Evolutionary conservation across 2,329 filamentous ascomycete species (phyloP), one percentile per base, ranked within the genome.

Genomic region (Fusarium coffeatum): DNA sequence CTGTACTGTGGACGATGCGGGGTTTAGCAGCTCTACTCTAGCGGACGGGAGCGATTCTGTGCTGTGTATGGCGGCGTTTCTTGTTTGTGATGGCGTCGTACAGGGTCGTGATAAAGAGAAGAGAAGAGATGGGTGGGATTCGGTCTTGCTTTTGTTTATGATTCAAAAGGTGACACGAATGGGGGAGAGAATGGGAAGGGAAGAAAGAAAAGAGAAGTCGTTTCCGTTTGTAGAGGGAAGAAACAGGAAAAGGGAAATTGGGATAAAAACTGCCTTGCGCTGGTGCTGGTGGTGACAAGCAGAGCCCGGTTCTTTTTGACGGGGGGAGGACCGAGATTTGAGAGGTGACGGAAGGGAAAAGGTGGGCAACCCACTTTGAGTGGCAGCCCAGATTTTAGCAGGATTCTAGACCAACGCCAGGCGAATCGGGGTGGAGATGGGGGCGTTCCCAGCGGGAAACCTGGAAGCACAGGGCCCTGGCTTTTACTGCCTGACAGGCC

Each of bases 391-490:
- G 63, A 68, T 65, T 68, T 71, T 57, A 71, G 68, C 68, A 71
- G 68, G 68, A 71, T 71, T 71, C 68, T 69, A 69, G 64, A 68
- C 68, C 68, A 71, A 66, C 68, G 68, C 68, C 68, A 71, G 68
- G 68, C 59, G 59, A 60, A 68, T 59, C 43, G 59, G 40, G 46
- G 68, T 69, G 68, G 68, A 49, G 68, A 71, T 61, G 51, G 53
- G 55, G 68, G 68, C 59, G 55, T 69, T 71, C 51, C 55, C 55
- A 68, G 68, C 32, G 68, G 50, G 68, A 71, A 71, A 71, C 68
- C 68, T 71, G 68, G 68, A 69, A 61, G 40, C 43, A 45, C 43
- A 64, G 59, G 66, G 66, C 49, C 49, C 13, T 28, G 40, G 47
- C 20, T 27, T 62, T 45, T 41, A 56, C 40, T 41, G 43, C 22